Percentiles rank a stretch among this genome's conserved stretches.
Conservation (phyloP, 371 early-diverging fungal genomes). For the Batkoa obscura region DNA sequence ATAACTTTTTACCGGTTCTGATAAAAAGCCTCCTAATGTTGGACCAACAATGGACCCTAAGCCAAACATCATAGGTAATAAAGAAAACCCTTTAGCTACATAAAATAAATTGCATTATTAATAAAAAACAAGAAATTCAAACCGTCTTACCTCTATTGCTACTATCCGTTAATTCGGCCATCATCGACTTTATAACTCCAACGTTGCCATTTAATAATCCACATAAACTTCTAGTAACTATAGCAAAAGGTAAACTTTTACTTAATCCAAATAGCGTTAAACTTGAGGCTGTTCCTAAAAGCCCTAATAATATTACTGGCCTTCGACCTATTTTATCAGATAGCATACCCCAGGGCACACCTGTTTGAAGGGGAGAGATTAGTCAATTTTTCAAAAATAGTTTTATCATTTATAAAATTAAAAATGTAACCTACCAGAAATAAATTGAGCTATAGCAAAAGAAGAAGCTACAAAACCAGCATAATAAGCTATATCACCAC, state of each 20-base stretch:
- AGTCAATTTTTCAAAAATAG: too few species aligned
- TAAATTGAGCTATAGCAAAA: constrained; percentile 39
- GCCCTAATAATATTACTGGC: constrained; percentile 63
- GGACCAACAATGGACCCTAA: constrained; percentile 32
- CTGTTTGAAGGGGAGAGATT: too few species aligned
- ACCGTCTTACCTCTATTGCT: constrained; percentile 35
- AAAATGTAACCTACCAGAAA: constrained; percentile 19
- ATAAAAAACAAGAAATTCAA: neutral
- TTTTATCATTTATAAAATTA: neutral
- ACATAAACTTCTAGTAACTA: constrained; percentile 36
- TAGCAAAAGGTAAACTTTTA: constrained; percentile 39
- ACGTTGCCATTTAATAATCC: constrained; percentile 68
- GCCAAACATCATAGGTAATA: constrained; percentile 8
- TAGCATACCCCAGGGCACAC: constrained; percentile 27
- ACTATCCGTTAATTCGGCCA: constrained; percentile 65
- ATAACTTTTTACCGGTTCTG: constrained; percentile 44
- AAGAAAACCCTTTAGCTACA: constrained; percentile 6
- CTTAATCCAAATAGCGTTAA: constrained; percentile 55
- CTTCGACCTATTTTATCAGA: constrained; percentile 51
- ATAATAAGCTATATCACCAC: constrained; percentile 37
- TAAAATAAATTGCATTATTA: neutral
- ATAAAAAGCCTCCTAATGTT: constrained; percentile 56
- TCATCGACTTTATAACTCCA: constrained; percentile 68
- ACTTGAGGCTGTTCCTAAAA: constrained; percentile 45
- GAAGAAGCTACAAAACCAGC: constrained; percentile 36